A percentile compares a stretch with the other conserved stretches of the same genome.
These are phyloP conservation scores for Candida nitratophila DNA, from an alignment of 805 yeast genomes.

Conservation along the genomic window DNA sequence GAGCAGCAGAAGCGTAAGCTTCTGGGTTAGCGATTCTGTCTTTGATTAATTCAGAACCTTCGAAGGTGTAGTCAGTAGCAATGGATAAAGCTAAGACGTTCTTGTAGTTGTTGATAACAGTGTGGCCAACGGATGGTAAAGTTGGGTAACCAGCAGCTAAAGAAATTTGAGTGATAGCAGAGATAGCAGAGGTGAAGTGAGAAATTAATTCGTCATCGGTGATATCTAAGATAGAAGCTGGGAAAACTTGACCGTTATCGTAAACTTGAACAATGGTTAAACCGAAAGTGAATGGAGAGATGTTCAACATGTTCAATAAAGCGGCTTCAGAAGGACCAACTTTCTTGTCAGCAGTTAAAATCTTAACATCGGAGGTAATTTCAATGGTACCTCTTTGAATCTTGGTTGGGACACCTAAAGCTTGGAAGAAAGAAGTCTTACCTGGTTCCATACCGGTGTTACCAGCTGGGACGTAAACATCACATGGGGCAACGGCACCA, in stretches of 20 bases:
- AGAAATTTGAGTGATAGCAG: slow-evolving; percentile 91
- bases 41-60: slow-evolving; percentile 98
- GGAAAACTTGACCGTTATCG: slow-evolving; percentile 98
- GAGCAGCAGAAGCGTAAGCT: slow-evolving; percentile 99
- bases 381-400: slow-evolving; percentile 99
- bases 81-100: slow-evolving; percentile 94
- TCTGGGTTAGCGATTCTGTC: slow-evolving; percentile 99
- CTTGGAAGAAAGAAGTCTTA: slow-evolving; percentile 99
- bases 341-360: slow-evolving; percentile 75
- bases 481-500: slow-evolving; percentile 98
- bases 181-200: slow-evolving; percentile 89
- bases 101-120: slow-evolving; percentile 98
- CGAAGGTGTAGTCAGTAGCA: slow-evolving; percentile 98
- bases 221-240: slow-evolving; percentile 93
- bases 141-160: slow-evolving; percentile 99
- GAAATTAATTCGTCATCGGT: slow-evolving; percentile 92
- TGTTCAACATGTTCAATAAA: slow-evolving; percentile 97
- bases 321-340: slow-evolving; percentile 99
- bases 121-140: slow-evolving; percentile 98
- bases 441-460: slow-evolving; percentile 99
- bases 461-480: slow-evolving; percentile 97
- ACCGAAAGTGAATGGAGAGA: slow-evolving; percentile 99
- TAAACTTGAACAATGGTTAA: slow-evolving; percentile 93
- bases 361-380: slow-evolving; percentile 94
- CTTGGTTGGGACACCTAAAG: slow-evolving; percentile 99